Conservation (phyloP, 73 alveolate species). For the Paraurostyla sp. region DNA sequence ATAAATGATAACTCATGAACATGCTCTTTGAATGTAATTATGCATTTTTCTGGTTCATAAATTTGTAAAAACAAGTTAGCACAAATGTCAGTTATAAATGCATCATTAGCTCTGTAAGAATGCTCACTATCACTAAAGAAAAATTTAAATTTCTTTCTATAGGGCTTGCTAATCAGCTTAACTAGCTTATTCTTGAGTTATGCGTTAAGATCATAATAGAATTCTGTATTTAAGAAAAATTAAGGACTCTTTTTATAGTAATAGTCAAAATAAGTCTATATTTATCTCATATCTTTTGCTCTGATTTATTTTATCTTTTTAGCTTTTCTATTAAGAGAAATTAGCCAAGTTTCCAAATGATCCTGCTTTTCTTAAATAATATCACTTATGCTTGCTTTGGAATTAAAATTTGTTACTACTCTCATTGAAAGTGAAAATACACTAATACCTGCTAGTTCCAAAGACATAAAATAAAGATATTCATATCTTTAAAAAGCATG, state of each 20-base stretch:
- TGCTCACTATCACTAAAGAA: not conserved
- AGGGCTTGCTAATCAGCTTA: not conserved
- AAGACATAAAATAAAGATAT: not conserved
- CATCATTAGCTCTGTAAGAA: not conserved
- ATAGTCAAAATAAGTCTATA: not conserved
- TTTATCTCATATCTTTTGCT: not conserved
- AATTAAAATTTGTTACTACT: not conserved
- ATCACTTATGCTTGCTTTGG: not conserved
- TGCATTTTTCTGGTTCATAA: not conserved
- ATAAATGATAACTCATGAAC: constrained; percentile 1
- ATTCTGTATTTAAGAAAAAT: not conserved
- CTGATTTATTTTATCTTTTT: not conserved
- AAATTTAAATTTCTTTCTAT: not conserved
- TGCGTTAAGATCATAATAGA: not conserved
- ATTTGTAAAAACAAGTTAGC: constrained; percentile 12
- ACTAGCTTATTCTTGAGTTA: not conserved
- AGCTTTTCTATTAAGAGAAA: not conserved
- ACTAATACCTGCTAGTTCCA: constrained; percentile 33
- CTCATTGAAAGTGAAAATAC: not conserved
- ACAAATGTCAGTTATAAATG: not conserved
- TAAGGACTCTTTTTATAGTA: not conserved
- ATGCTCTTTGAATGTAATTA: not conserved
- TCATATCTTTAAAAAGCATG: not conserved
- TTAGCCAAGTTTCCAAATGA: constrained; percentile 15
- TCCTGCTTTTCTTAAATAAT: not conserved